Base-by-base conservation (phyloP, 1,284 basidiomycete genomes). In the Rhodotorula sp. region DNA sequence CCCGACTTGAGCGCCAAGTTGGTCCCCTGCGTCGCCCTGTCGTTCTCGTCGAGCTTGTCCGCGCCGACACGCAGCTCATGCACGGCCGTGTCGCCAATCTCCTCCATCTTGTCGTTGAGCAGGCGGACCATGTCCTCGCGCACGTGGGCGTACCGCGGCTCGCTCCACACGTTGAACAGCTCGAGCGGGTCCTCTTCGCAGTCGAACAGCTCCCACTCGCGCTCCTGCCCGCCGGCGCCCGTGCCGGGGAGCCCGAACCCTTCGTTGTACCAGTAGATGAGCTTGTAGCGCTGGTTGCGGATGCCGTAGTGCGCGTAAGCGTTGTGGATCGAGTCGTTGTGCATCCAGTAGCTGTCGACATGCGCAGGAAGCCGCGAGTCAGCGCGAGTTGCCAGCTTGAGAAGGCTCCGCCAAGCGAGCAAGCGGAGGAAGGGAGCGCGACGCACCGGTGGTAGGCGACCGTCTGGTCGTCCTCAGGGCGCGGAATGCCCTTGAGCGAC, bases 191-290 rank as follows among this genome's bases (percentile, higher is more conserved):
- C 58, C 44, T 48, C 27, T 7, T 34, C 45, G 46, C 58, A 60
- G 25, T 60, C 58, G 58, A 60, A 60, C 21, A 60, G 58, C 58
- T 60, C 58, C 58, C 58, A 60, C n/a, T 60, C 58, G 58, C 58
- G 58, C 45, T 60, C 58, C 25, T 60, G 58, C 5, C 58, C 58
- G 45, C 58, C 58, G 13, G 23, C n/a, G 19, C 45, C 45, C n/a
- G 58, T 34, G 10, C 58, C 58, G 7, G 58, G 58, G 7, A 60
- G 44, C n/a, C 19, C 58, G 58, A 60, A 60, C 23, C n/a, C n/a
- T 42, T 60, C 58, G 46, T 46, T 48, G 58, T 60, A 60, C 44
- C 57, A 60, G 45, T 60, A 60, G n/a, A 60, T 60, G 25, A 60
- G n/a, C 25, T 60, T 60, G 46, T 60, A 49, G 16, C 58, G 58